These are phyloP conservation scores for Balansia obtecta DNA, from an alignment of 2,329 filamentous ascomycete species.

Conservation along the genomic window DNA sequence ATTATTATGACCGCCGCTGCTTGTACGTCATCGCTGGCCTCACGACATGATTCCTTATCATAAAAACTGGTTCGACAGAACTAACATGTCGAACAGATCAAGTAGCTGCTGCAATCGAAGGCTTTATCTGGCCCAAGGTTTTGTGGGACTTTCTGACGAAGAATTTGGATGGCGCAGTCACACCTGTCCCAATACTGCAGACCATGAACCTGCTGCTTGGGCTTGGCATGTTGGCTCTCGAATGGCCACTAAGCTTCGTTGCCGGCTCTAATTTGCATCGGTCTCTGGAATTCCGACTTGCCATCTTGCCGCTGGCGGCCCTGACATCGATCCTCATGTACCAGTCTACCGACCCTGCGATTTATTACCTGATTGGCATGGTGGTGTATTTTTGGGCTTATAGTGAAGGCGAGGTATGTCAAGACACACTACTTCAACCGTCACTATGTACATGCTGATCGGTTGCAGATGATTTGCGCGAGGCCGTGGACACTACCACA, in stretches of 20 bases:
- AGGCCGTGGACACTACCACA: conserved; percentile 60
- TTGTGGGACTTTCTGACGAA: conserved; percentile 96
- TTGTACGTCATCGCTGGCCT: conserved; percentile 39
- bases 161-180: conserved; percentile 75
- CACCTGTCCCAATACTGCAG: conserved; percentile 78
- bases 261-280: conserved; percentile 71
- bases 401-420: conserved; percentile 82
- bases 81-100: conserved; percentile 52
- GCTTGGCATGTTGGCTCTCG: conserved; percentile 66
- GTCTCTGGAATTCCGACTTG: conserved; percentile 74
- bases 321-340: conserved; percentile 71
- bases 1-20: conserved; percentile 76
- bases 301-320: conserved; percentile 68
- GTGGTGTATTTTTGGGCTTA: conserved; percentile 93
- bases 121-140: conserved; percentile 97
- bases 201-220: conserved; percentile 80
- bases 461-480: conserved; percentile 49
- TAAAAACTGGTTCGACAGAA: conserved; percentile 7
- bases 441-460: conserved; percentile 7
- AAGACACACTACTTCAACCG: conserved; percentile 9
- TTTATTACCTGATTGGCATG: conserved; percentile 85
- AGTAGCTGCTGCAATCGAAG: conserved; percentile 68
- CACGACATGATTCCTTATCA: background rate
- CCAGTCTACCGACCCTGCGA: conserved; percentile 79
- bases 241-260: conserved; percentile 75